Evolutionary conservation across 2,329 filamentous ascomycete genomes (phyloP), one percentile per base, ranked within the genome.

Genomic region (Calonectria honghensis): DNA sequence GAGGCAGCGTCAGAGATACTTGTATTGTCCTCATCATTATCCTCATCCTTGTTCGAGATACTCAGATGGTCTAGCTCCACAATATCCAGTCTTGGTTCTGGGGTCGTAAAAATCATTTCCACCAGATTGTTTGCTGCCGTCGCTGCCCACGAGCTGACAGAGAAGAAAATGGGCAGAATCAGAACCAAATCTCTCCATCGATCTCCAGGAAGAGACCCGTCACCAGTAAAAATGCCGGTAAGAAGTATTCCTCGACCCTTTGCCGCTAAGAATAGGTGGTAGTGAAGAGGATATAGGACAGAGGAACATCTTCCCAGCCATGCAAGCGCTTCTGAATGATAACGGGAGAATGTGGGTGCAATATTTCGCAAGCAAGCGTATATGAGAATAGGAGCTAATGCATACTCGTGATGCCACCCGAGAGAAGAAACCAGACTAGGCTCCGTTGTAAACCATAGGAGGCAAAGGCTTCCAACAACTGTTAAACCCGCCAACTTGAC

Each of bases 271-370:
- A 92, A 39, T 11, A 61, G 86, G 79, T 94, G 92, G 79, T 89
- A 89, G 73, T 93, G 90, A 51, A 93, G 84, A 1, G 91, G 85
- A 75, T 91, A 92, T 1, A 90, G 88, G 80, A 93, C 92, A 1
- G 92, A 86, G 0, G 90, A 90, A 74, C 88, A 89, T 7, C 85
- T 85, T 2, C 92, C 91, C 0, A 93, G 81, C 84, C 87, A 90
- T 0, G 89, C 87, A 54, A 85, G 83, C 10, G 85, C 85, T 24
- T 88, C 84, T 20, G 89, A 82, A 32, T 80, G 78, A 70, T 76
- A 79, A 20, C 74, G 75, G 0, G 76, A 75, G 0, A 77, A 75
- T 1, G 75, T 35, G 1, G 75, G 71, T 13, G 77, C 73, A 31
- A 81, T 78, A 68, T 91, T 93, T 10, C 91, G 88, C 2, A 93